Evolutionary conservation across 2,329 filamentous ascomycete genomes (phyloP), one percentile per base, ranked within the genome.

Genomic region (Dendryphion nanum): DNA sequence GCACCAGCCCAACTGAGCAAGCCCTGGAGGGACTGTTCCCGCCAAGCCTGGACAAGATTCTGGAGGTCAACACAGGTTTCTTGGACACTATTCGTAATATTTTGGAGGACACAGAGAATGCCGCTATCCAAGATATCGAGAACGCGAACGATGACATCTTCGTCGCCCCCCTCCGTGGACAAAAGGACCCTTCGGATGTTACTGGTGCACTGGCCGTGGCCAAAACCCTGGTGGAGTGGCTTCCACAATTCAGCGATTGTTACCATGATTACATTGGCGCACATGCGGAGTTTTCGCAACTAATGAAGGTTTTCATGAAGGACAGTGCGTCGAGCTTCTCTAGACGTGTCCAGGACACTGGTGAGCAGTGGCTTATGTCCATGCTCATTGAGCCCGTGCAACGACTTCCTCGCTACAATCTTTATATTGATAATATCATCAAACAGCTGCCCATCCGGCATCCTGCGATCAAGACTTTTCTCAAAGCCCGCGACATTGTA

Each of bases 361-460:
- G 93, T 38, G 93, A 97, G 63, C 93, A 98, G 68, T 80, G 83
- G 40, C 78, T 97, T 37, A 89, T 88, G 33, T 97, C 93, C 3
- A 79, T 93, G 46, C 77, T 98, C 38, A 98, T 98, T 62, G 93
- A 98, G 66, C 93, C 93, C 2, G 90, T 98, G 1, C 93, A 98
- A 65, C 79, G 93, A 36, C 76, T 98, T 36, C 93, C 93, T 18
- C 84, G 93, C 18, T 98, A 98, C 69, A 96, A 89, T 57, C 74
- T 98, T 23, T 85, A 97, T 59, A 97, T 98, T 53, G 93, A 98
- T 69, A 90, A 94, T 57, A 96, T 98, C 58, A 80, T 93, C 33
- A 82, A 84, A 49, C 89, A 86, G 44, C 77, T 97, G 14, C 90
- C 91, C 4, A 80, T 90, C 35, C 82, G 86, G 6, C 90, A 97